Evolutionary conservation across 2,329 filamentous ascomycete genomes (phyloP).

Genomic region (Clonostachys solani): DNA sequence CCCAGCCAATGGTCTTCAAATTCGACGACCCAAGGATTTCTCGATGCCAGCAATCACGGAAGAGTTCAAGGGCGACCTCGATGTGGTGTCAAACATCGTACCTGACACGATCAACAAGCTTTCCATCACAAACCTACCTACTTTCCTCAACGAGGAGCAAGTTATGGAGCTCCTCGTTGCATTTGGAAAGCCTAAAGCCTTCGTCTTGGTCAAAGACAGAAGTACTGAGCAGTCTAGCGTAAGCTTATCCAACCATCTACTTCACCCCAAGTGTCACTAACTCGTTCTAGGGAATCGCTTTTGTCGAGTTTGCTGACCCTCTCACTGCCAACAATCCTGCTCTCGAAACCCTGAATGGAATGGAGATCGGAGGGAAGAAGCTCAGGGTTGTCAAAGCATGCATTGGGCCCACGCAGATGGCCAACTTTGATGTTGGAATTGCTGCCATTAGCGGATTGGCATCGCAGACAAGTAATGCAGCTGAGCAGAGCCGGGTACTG

Average conservation of each 20-base stretch:
- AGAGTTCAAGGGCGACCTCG: conserved; percentile 69
- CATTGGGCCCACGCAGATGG: conserved; percentile 88
- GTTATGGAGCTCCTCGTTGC: conserved; percentile 85
- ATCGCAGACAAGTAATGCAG: conserved; percentile 74
- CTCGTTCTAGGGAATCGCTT: conserved; percentile 74
- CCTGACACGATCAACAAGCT: conserved; percentile 95
- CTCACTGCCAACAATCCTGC: conserved; percentile 70
- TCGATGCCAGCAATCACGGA: conserved; percentile 81
- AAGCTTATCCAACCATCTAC: conserved; percentile 30
- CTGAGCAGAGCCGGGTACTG: conserved; percentile 78
- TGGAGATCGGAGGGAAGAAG: conserved; percentile 84
- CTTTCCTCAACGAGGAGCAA: conserved; percentile 85
- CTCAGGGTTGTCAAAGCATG: conserved; percentile 86
- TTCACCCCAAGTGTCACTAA: conserved; percentile 15
- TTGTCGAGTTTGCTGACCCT: conserved; percentile 88
- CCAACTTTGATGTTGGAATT: conserved; percentile 90
- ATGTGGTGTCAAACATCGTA: conserved; percentile 74
- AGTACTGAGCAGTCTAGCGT: conserved; percentile 84
- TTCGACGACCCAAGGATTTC: conserved; percentile 92
- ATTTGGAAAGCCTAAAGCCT: conserved; percentile 91
- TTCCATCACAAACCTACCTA: conserved; percentile 82
- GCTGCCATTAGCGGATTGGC: conserved; percentile 98
- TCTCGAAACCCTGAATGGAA: conserved; percentile 85
- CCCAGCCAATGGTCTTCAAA: conserved; percentile 52
- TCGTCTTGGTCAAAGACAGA: conserved; percentile 82